These are phyloP conservation scores for Fusarium acutatum DNA, from an alignment of 2,329 filamentous ascomycete species.

Conservation along the genomic window DNA sequence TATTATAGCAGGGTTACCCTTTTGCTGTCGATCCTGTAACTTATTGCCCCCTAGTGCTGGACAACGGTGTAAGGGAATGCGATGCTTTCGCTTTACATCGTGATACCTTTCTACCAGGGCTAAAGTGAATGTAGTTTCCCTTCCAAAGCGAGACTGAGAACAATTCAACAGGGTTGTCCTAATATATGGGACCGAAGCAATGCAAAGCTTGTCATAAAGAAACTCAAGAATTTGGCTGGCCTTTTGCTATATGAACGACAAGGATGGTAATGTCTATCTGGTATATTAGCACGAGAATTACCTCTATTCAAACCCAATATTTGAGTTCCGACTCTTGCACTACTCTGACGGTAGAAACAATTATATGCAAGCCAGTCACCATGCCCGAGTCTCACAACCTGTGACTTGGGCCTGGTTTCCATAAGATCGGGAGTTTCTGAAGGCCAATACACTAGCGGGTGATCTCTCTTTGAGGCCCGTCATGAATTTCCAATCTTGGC, in stretches of 20 bases:
- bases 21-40: neutral
- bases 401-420: neutral
- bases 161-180: neutral
- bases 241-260: neutral
- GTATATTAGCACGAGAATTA: neutral
- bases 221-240: neutral
- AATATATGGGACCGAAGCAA: neutral
- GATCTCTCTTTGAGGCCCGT: constrained; percentile 24
- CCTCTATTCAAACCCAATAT: neutral
- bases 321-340: neutral
- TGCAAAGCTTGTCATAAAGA: neutral
- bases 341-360: neutral
- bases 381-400: neutral
- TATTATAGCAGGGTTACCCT: neutral
- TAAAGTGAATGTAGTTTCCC: neutral
- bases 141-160: neutral
- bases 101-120: neutral
- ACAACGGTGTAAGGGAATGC: neutral
- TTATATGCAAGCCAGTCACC: neutral
- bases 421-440: neutral
- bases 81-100: neutral
- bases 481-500: constrained; percentile 6
- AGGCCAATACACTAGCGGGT: constrained; percentile 3
- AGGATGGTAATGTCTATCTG: neutral
- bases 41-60: neutral